Evolutionary conservation across 495 filamentous ascomycete species (phyloP).

Genomic region (Clavariopsis aquatica): DNA sequence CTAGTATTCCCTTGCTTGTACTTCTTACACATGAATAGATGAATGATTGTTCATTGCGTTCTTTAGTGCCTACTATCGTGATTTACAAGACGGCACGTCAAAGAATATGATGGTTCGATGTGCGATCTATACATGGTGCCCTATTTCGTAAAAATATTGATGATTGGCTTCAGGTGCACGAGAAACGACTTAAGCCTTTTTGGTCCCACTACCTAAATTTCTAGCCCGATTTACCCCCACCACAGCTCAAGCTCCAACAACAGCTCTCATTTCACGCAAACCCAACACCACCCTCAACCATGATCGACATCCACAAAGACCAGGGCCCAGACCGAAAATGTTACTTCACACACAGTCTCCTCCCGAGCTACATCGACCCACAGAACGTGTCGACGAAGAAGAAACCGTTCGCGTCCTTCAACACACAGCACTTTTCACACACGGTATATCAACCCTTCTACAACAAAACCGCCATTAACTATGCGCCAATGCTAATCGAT

Average conservation of each 20-base stretch:
- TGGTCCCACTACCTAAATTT: neutral
- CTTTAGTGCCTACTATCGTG: too few relatives aligned
- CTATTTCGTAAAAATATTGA: too few relatives aligned
- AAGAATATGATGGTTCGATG: neutral
- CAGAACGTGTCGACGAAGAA: slow-evolving; percentile 70
- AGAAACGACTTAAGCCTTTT: neutral
- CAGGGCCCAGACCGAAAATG: slow-evolving; percentile 58
- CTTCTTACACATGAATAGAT: neutral
- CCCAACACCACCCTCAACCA: neutral
- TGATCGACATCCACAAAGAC: slow-evolving; percentile 25
- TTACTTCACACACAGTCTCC: slow-evolving; percentile 65
- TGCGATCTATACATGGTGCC: neutral
- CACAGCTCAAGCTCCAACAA: slow-evolving; percentile 11
- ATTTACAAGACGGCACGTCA: neutral
- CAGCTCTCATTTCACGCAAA: neutral
- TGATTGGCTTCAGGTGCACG: too few relatives aligned
- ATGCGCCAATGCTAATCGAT: slow-evolving; percentile 8
- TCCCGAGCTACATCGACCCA: slow-evolving; percentile 66
- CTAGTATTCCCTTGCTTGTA: neutral
- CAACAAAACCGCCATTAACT: too few relatives aligned
- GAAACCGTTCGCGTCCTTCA: slow-evolving; percentile 70
- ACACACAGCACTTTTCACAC: slow-evolving; percentile 71
- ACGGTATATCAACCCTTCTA: slow-evolving; percentile 53
- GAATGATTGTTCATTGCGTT: neutral
- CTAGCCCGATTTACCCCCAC: neutral